Evolutionary conservation across 2,329 filamentous ascomycete genomes (phyloP).

Genomic region (Paramyrothecium roridum): DNA sequence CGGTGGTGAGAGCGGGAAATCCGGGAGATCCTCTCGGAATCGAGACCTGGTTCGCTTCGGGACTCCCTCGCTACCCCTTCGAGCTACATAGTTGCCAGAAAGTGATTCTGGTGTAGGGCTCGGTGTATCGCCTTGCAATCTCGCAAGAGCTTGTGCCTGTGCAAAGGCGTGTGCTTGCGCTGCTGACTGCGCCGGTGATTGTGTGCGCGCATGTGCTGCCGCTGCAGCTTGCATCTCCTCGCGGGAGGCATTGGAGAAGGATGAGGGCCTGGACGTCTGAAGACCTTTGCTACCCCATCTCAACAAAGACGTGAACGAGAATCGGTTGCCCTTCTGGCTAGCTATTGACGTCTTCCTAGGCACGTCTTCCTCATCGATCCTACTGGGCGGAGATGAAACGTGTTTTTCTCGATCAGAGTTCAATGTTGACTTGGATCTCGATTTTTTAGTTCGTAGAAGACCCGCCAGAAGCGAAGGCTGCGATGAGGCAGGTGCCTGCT

Average conservation of each 20-base stretch:
- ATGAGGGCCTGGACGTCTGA: slow-evolving; percentile 59
- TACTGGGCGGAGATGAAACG: slow-evolving; percentile 29
- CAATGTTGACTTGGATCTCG: slow-evolving; percentile 47
- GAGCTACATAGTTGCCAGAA: slow-evolving; percentile 21
- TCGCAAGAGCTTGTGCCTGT: slow-evolving; percentile 30
- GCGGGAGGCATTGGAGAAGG: slow-evolving; percentile 89
- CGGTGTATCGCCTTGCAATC: slow-evolving; percentile 28
- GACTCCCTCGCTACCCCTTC: slow-evolving; percentile 37
- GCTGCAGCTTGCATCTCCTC: slow-evolving; percentile 67
- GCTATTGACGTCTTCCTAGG: slow-evolving; percentile 54
- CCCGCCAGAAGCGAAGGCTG: slow-evolving; percentile 25
- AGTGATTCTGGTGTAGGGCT: slow-evolving; percentile 8
- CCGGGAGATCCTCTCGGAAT: slow-evolving; percentile 88
- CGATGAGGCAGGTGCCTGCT: background rate
- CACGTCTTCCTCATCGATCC: slow-evolving; percentile 46
- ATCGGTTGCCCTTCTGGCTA: slow-evolving; percentile 38
- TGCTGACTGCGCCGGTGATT: slow-evolving; percentile 14
- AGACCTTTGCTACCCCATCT: slow-evolving; percentile 61
- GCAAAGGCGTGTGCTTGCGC: slow-evolving; percentile 18
- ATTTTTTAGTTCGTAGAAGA: slow-evolving; percentile 43
- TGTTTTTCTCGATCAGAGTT: slow-evolving; percentile 35
- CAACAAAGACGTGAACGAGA: slow-evolving; percentile 73
- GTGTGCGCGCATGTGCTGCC: slow-evolving; percentile 8
- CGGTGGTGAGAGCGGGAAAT: slow-evolving; percentile 80
- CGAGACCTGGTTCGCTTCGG: slow-evolving; percentile 83